Conservation (phyloP, 257 asterid species). For the Solanum verrucosum region DNA sequence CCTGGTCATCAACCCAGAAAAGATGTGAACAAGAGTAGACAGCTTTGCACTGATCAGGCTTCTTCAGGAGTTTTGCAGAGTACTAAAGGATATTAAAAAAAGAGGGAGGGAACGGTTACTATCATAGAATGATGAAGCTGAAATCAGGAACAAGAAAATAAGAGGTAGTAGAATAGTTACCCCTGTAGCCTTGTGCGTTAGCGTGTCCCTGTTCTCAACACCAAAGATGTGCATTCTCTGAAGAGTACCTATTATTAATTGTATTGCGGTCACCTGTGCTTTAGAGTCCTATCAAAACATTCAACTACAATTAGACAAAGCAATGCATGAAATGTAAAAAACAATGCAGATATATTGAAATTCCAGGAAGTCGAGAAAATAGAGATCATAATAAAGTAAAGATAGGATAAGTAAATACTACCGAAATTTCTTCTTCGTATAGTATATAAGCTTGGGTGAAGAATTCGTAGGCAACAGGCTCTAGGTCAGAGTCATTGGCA, state of each 20-base stretch:
- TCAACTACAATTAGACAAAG: not conserved
- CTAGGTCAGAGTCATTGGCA: conserved; percentile 89
- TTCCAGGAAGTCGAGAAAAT: not conserved
- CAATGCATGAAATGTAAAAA: not conserved
- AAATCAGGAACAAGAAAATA: not conserved
- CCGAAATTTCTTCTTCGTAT: conserved; percentile 97
- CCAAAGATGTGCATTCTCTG: conserved; percentile 96
- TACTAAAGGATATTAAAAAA: conserved; percentile 36
- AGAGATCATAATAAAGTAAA: not conserved
- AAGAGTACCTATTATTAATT: conserved; percentile 90
- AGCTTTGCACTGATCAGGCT: conserved; percentile 97
- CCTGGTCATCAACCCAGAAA: conserved; percentile 95
- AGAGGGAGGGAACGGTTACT: conserved; percentile 7
- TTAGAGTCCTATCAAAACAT: conserved; percentile 69
- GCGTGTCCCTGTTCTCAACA: conserved; percentile 91
- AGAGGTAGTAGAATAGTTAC: conserved; percentile 26
- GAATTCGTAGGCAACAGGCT: conserved; percentile 97
- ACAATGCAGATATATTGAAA: conserved; percentile 7
- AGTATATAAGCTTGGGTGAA: conserved; percentile 96
- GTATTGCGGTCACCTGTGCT: conserved; percentile 84
- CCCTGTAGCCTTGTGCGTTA: conserved; percentile 99
- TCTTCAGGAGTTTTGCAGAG: conserved; percentile 95
- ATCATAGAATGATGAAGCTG: not conserved
- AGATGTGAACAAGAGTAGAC: conserved; percentile 97
- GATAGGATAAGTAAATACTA: conserved; percentile 11